These are phyloP conservation scores for Jatropha podagrica DNA, from an alignment of 441 rosid species.

Conservation along the genomic window DNA sequence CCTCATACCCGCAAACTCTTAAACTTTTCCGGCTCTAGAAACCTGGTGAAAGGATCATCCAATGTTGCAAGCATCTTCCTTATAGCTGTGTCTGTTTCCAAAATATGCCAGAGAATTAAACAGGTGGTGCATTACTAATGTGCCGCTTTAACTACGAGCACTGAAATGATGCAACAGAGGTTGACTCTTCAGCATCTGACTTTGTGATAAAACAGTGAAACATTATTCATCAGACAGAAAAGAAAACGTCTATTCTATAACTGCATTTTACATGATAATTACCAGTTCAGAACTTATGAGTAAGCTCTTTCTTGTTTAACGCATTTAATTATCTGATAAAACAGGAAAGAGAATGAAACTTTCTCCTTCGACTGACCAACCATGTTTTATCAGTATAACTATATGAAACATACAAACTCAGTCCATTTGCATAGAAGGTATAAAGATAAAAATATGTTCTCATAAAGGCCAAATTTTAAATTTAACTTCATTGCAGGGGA, in stretches of 20 bases:
- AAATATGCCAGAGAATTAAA: constrained; percentile 23
- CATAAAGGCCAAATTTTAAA: too few species aligned
- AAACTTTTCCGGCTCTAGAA: constrained; percentile 90
- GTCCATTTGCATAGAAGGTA: neutral
- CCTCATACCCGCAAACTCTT: constrained; percentile 81
- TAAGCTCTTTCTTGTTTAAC: neutral
- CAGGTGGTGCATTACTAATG: neutral
- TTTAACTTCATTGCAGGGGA: too few species aligned
- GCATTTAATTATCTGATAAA: neutral
- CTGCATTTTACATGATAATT: neutral
- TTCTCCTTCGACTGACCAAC: neutral
- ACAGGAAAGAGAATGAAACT: neutral
- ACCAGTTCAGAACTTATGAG: neutral
- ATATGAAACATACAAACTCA: neutral
- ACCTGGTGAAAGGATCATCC: constrained; percentile 92
- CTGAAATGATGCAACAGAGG: neutral
- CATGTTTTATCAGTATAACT: neutral
- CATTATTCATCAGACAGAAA: neutral
- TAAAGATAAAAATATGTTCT: neutral
- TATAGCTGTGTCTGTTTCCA: constrained; percentile 73
- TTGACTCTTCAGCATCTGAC: neutral
- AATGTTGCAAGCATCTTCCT: constrained; percentile 89
- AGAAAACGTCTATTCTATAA: neutral
- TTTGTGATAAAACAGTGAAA: neutral
- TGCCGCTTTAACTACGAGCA: neutral